Evolutionary conservation across 2,329 filamentous ascomycete genomes (phyloP).

Genomic region (Dactylonectria macrodidyma): DNA sequence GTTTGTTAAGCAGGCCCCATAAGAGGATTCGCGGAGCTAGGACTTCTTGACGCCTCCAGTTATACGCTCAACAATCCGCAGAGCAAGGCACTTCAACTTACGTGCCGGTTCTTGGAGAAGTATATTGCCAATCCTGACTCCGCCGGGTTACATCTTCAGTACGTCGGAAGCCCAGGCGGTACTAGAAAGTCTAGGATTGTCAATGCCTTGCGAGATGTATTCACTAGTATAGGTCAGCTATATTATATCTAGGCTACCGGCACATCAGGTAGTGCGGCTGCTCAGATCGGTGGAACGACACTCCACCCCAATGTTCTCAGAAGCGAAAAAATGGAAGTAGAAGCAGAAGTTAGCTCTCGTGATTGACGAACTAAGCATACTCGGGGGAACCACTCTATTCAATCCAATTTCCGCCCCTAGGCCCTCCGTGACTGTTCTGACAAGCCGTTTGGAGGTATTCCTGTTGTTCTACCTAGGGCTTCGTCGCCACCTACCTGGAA

Average conservation of each 20-base stretch:
- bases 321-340: conserved; percentile 29
- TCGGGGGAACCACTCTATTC: conserved; percentile 24
- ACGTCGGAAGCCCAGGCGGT: conserved; percentile 19
- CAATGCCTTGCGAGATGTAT: conserved; percentile 15
- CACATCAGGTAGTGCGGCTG: conserved; percentile 15
- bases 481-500: too few relatives aligned
- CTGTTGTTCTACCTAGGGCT: conserved; percentile 13
- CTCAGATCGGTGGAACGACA: conserved; percentile 20
- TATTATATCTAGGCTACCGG: conserved; percentile 17
- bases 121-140: conserved; percentile 17
- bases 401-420: conserved; percentile 15
- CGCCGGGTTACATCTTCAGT: conserved; percentile 16
- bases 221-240: conserved; percentile 16
- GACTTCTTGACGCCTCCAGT: conserved; percentile 9
- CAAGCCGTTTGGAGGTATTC: conserved; percentile 31
- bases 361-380: conserved; percentile 30
- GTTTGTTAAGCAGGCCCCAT: conserved; percentile 9
- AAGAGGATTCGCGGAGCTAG: conserved; percentile 11
- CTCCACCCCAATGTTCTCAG: conserved; percentile 12
- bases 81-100: conserved; percentile 25
- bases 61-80: conserved; percentile 25
- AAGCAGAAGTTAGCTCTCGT: conserved; percentile 31
- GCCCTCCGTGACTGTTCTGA: conserved; percentile 18
- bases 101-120: conserved; percentile 25
- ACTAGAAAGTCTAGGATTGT: conserved; percentile 25